Percentiles rank a stretch among this genome's conserved stretches.
Evolutionary conservation across 106 monocot genomes (phyloP).

Genomic region (Dioscorea dumetorum): DNA sequence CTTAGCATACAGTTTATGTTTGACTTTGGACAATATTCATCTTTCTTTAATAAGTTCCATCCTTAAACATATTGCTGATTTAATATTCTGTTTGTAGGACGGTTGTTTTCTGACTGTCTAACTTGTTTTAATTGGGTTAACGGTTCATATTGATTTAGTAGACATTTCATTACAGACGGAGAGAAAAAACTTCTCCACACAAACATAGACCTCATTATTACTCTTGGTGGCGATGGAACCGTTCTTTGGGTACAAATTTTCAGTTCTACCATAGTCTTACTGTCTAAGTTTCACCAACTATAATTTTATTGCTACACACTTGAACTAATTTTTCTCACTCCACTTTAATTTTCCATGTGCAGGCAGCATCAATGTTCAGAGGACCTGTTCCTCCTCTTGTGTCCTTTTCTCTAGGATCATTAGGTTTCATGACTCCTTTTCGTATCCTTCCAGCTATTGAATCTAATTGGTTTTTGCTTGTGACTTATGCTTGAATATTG

Average conservation of each 20-base stretch:
- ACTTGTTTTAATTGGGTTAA: too few species aligned
- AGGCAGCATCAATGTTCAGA: constrained; percentile 99
- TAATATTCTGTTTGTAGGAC: too few species aligned
- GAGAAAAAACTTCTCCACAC: constrained; percentile 71
- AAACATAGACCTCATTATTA: constrained; percentile 85
- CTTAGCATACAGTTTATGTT: too few species aligned
- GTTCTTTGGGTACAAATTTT: constrained; percentile 81
- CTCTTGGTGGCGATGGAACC: constrained; percentile 99
- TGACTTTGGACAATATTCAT: too few species aligned
- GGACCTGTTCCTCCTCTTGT: constrained; percentile 93
- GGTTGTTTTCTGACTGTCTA: too few species aligned
- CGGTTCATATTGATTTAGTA: not conserved
- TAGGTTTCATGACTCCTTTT: constrained; percentile 99
- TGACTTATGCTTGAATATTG: too few species aligned
- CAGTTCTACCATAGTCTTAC: not conserved
- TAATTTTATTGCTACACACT: not conserved
- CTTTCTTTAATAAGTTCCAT: too few species aligned
- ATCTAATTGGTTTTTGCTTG: too few species aligned
- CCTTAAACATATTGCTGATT: too few species aligned
- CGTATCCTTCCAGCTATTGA: constrained; percentile 58
- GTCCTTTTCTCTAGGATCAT: constrained; percentile 92
- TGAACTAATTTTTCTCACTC: not conserved
- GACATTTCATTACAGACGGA: constrained; percentile 40
- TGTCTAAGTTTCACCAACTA: not conserved
- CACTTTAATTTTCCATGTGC: constrained; percentile 7